Conservation (phyloP, 768 basidiomycete genomes). For the Strobilomyces confusus region DNA sequence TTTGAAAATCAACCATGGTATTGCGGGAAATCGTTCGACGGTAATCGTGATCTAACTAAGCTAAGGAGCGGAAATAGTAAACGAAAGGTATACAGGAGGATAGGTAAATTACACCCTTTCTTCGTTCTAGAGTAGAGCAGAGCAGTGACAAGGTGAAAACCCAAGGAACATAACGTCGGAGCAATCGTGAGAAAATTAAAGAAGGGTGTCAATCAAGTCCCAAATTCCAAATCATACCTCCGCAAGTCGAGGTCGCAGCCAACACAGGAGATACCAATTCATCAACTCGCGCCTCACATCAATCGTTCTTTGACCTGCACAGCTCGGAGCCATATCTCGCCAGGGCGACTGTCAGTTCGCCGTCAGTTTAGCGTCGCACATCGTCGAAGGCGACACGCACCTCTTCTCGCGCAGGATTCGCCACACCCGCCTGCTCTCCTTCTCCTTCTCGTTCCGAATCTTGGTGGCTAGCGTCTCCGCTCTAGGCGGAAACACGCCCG, state of each 20-base stretch:
- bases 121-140: conserved; percentile 11
- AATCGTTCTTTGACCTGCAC: conserved; percentile 65
- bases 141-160: neutral
- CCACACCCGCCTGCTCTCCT: conserved; percentile 55
- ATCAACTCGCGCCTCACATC: conserved; percentile 31
- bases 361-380: conserved; percentile 2
- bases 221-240: conserved; percentile 7
- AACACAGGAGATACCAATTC: neutral
- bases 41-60: conserved; percentile 6
- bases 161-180: conserved; percentile 3
- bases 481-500: conserved; percentile 61
- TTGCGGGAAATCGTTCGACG: neutral
- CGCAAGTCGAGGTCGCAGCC: neutral
- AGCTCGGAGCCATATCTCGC: conserved; percentile 36
- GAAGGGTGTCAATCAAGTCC: neutral
- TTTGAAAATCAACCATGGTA: conserved; percentile 22
- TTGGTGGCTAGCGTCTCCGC: conserved; percentile 36
- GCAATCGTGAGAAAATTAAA: conserved; percentile 6
- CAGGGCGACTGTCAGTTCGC: conserved; percentile 17
- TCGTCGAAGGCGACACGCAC: conserved; percentile 33
- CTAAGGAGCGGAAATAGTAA: conserved; percentile 7
- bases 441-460: conserved; percentile 35
- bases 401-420: conserved; percentile 76
- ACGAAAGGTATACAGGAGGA: conserved; percentile 18
- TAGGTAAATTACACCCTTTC: conserved; percentile 17